Percentiles rank a stretch among this genome's conserved stretches.
Evolutionary conservation across 768 basidiomycete species (phyloP).

Genomic region (Arthromyces matolae): DNA sequence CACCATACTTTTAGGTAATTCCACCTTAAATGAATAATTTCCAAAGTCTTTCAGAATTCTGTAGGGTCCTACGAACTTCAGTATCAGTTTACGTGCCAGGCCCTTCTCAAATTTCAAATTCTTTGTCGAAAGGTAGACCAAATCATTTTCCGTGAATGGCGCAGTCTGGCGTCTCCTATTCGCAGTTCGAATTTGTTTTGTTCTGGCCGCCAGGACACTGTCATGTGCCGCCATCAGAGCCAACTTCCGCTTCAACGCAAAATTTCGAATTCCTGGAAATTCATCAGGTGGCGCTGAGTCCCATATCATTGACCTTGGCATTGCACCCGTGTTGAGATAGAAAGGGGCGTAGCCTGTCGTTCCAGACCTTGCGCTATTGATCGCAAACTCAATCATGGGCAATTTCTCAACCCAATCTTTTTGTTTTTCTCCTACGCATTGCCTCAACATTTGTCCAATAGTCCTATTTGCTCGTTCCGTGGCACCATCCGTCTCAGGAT

Average conservation of each 20-base stretch:
- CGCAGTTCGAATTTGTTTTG: constrained; percentile 19
- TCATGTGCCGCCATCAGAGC: constrained; percentile 27
- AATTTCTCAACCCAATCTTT: no score
- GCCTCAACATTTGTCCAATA: constrained; percentile 26
- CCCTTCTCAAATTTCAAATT: neutral
- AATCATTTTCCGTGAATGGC: neutral
- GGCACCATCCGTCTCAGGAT: no score
- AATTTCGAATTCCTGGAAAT: constrained; percentile 21
- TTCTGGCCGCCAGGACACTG: constrained; percentile 22
- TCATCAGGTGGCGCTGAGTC: neutral
- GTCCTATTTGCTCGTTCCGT: no score
- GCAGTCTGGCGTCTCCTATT: constrained; percentile 15
- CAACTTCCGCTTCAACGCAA: constrained; percentile 18
- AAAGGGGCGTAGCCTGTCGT: constrained; percentile 35
- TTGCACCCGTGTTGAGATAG: constrained; percentile 18
- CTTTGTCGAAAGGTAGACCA: constrained; percentile 2
- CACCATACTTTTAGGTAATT: neutral
- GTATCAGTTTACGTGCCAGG: constrained; percentile 2
- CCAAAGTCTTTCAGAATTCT: no score
- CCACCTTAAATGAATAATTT: neutral
- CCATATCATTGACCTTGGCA: constrained; percentile 20
- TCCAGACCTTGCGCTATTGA: constrained; percentile 30
- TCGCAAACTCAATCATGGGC: constrained; percentile 38
- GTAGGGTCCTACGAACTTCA: neutral
- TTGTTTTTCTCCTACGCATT: constrained; percentile 17